Evolutionary conservation across 2,329 filamentous ascomycete genomes (phyloP), one percentile per base, ranked within the genome.

Genomic region (Pestalotiopsis sp.): DNA sequence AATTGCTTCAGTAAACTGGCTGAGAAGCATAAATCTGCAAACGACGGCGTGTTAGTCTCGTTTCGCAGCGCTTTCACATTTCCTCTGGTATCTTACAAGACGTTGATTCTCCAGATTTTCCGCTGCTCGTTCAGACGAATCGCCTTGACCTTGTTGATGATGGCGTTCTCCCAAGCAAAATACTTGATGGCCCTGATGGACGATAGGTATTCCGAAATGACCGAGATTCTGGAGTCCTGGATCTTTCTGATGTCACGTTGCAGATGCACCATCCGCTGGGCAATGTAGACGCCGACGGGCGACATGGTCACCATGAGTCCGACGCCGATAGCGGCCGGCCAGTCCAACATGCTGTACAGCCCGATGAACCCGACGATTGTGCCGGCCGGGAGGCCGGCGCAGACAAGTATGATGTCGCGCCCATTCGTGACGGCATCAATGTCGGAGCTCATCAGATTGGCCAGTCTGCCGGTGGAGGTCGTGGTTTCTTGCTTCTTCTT

Each of bases 171-270:
- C 87, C 87, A 89, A 2, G 85, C 85, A 74, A 89, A 88, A 71
- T 88, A 89, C 72, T 89, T 89, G 76, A 89, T 83, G 17, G 85
- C 85, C 11, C 84, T 82, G 67, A 89, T 88, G 7, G 86, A 87
- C 30, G 82, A 78, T 30, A 89, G 79, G 70, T 88, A 89, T 71
- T 89, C 87, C 1, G 86, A 85, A 20, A 89, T 83, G 22, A 86
- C 81, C 1, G 86, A 88, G 66, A 89, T 85, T 30, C 87, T 84
- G 17, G 81, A 80, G 73, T 89, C 87, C 61, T 88, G 87, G 24
- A 86, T 84, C 66, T 82, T 81, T 69, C 86, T 85, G 61, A 87
- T 84, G n/a, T 81, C 79, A 55, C 81, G 81, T 73, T 88, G 84
- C 24, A 84, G 80, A 40, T 76, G 78, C 64, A 83, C 83, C 81